Conservation (phyloP, 495 filamentous ascomycete genomes). For the Aspergillus kassunensis region DNA sequence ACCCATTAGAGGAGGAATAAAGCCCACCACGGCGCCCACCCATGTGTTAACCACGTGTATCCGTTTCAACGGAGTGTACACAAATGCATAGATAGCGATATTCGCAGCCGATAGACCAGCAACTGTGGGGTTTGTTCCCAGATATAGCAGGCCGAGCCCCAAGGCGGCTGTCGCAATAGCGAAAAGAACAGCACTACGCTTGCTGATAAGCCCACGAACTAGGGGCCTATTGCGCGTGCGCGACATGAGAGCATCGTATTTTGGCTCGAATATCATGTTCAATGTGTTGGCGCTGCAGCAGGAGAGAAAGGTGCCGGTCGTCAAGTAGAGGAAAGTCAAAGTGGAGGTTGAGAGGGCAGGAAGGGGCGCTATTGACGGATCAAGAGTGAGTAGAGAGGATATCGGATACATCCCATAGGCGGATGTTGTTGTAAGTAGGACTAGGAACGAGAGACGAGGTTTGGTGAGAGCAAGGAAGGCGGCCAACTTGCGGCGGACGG, state of each 20-base stretch:
- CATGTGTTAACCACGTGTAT: constrained; percentile 88
- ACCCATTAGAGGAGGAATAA: constrained; percentile 94
- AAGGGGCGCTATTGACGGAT: constrained; percentile 62
- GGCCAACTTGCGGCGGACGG: constrained; percentile 72
- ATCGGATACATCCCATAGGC: constrained; percentile 93
- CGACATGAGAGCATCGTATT: constrained; percentile 86
- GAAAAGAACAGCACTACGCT: constrained; percentile 73
- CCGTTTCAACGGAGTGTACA: constrained; percentile 90
- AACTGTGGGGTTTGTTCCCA: constrained; percentile 90
- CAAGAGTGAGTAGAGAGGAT: constrained; percentile 46
- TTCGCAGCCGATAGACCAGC: constrained; percentile 81
- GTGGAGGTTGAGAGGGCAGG: constrained; percentile 85
- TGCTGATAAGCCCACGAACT: constrained; percentile 74
- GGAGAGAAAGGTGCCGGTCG: constrained; percentile 79
- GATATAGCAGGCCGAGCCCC: constrained; percentile 70
- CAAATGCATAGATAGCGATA: constrained; percentile 82
- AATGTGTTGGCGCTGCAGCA: constrained; percentile 85
- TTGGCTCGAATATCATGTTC: constrained; percentile 94
- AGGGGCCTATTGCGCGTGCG: constrained; percentile 87
- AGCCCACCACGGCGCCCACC: constrained; percentile 89
- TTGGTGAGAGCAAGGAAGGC: constrained; percentile 90
- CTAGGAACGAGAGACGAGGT: constrained; percentile 85
- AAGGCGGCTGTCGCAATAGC: constrained; percentile 62
- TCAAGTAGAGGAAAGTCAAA: constrained; percentile 88
- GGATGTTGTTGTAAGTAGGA: constrained; percentile 86